Evolutionary conservation across 768 basidiomycete genomes (phyloP).

Genomic region (Imleria badia): DNA sequence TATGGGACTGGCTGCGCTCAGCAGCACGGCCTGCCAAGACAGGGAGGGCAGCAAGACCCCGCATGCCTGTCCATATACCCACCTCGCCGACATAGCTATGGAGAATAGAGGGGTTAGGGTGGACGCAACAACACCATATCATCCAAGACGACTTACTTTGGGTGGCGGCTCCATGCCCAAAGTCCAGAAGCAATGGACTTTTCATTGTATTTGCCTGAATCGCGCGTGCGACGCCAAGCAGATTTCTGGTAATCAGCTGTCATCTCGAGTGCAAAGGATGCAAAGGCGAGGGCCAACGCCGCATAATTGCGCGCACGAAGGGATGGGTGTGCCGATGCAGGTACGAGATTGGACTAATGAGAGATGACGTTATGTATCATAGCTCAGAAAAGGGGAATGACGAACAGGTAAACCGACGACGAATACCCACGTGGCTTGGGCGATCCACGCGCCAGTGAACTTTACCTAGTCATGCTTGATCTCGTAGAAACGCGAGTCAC

Average conservation of each 20-base stretch:
- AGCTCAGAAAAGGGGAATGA: background rate
- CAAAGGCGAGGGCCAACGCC: background rate
- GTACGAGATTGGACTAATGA: background rate
- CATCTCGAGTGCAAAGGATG: background rate
- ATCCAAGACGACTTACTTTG: background rate
- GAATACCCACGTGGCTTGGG: background rate
- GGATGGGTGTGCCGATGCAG: background rate
- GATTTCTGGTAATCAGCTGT: background rate
- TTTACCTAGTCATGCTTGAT: background rate
- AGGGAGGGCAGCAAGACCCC: background rate
- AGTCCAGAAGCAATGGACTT: background rate
- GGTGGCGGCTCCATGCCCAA: background rate
- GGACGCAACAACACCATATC: background rate
- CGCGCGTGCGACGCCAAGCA: background rate
- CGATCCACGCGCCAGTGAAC: background rate
- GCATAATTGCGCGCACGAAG: background rate
- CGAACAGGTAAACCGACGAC: background rate
- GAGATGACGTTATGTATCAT: background rate
- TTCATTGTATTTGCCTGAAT: background rate
- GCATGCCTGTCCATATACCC: background rate
- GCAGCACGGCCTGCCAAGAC: background rate
- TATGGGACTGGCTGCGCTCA: background rate
- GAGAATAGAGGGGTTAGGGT: background rate
- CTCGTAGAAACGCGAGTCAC: background rate
- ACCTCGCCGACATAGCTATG: background rate